Base-by-base conservation (phyloP, 192 early-diverging fungal genomes). In the Podila epicladia region DNA sequence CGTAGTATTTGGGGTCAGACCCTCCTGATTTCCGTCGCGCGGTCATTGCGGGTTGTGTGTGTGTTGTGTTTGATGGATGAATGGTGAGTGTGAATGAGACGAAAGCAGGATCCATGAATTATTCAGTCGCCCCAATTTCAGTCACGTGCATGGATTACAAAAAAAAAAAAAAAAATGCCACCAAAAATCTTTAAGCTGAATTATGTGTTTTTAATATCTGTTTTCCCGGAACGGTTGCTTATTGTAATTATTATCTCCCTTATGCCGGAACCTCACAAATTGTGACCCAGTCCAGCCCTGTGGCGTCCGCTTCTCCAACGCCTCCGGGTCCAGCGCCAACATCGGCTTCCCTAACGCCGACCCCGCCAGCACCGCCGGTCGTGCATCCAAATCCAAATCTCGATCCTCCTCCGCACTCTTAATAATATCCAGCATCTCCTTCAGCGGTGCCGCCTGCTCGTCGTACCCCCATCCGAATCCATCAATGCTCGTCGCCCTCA, bases 1-100 rank as follows among this genome's bases (percentile, higher is more conserved):
- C 85, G 66, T 87, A 88, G 65, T 74, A 72, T 32, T 53, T 62
- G 70, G 26, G 22, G 38, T 72, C 70, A 6, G 70, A 63, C 35
- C 70, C 70, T 64, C 70, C 70, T 35, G 70, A 72, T 72, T 72
- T 72, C 19, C 70, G 61, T 57, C 70, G 70, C 50, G 70, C 70
- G 22, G 70, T 72, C 70, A 72, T 72, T 57, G 32, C 12, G 33
- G 33, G 33, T 61, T 61, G 24, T 33, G 32, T 17, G 9, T 1
- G 31, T 33, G 59, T 19, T 55, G 20, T 12, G 20, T 55, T 24
- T 53, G n/a, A 53, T 51, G 49, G 51, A 19, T 55, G 53, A 26
- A 55, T 55, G 53, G 20, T 9, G 53, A 24, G 6, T 55, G 20
- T 55, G 53, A n/a, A n/a, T 24, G 17, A 26, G 24, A 55, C 17